A percentile compares a stretch with the other conserved stretches of the same genome.
These are phyloP conservation scores for Sorghum bicolor DNA, from an alignment of 176 grass and related monocot species.

Conservation along the genomic window Sorghum_bicolor_NCBIv3 NC_012872.2:58040501-58041000, in stretches of 20 bases:
- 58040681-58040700: no score
- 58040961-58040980: conserved; percentile 80
- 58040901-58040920: conserved; percentile 91
- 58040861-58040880: conserved; percentile 51
- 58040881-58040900: conserved; percentile 92
- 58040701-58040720: background rate
- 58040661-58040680: background rate
- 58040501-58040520: background rate
- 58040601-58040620: conserved; percentile 23
- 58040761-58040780: background rate
- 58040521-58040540: background rate
- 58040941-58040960: conserved; percentile 88
- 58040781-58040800: background rate
- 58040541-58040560: no score
- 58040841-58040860: background rate
- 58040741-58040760: conserved; percentile 1
- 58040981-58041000: conserved; percentile 90
- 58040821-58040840: conserved; percentile 23
- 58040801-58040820: background rate
- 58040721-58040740: background rate
- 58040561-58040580: background rate
- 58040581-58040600: background rate
- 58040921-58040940: conserved; percentile 96
- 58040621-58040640: background rate
- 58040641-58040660: conserved; percentile 2